These are phyloP conservation scores for Alternaria incomplexa DNA, from an alignment of 2,329 filamentous ascomycete genomes.

Conservation along the genomic window DNA sequence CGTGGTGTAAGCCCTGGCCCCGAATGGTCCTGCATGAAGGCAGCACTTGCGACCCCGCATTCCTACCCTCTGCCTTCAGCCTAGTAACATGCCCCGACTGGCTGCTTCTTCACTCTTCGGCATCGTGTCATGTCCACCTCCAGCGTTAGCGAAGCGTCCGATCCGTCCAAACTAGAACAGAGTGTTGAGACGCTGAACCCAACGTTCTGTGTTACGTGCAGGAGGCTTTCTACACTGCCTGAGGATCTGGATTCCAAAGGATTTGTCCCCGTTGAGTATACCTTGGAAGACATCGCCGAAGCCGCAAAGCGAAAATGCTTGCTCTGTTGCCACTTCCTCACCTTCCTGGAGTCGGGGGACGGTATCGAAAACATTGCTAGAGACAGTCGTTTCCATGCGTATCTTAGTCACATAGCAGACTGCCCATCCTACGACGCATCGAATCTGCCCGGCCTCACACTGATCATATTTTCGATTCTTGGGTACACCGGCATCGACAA, in stretches of 20 bases:
- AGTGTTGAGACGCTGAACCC: accelerated
- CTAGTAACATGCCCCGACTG: not conserved
- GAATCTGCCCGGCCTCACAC: no score
- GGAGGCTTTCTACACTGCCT: not conserved
- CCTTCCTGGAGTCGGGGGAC: not conserved
- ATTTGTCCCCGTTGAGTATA: accelerated
- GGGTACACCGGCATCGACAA: no score
- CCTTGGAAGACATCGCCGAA: not conserved
- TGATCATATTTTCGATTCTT: no score
- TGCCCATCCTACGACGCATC: no score
- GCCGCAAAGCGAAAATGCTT: not conserved
- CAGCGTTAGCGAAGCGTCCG: accelerated
- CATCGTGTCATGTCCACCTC: not conserved
- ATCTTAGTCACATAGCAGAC: not conserved
- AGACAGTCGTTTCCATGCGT: not conserved
- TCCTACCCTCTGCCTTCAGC: accelerated
- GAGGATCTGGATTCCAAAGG: not conserved
- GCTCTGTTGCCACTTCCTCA: not conserved
- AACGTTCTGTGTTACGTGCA: not conserved
- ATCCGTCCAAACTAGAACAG: not conserved
- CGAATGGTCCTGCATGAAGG: no score
- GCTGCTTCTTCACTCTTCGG: not conserved
- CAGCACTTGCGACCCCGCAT: no score
- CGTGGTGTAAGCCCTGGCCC: no score
- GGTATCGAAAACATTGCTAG: not conserved